These are phyloP conservation scores for Aspergillus spinulosporus DNA, from an alignment of 2,329 filamentous ascomycete species.

Conservation along the genomic window DNA sequence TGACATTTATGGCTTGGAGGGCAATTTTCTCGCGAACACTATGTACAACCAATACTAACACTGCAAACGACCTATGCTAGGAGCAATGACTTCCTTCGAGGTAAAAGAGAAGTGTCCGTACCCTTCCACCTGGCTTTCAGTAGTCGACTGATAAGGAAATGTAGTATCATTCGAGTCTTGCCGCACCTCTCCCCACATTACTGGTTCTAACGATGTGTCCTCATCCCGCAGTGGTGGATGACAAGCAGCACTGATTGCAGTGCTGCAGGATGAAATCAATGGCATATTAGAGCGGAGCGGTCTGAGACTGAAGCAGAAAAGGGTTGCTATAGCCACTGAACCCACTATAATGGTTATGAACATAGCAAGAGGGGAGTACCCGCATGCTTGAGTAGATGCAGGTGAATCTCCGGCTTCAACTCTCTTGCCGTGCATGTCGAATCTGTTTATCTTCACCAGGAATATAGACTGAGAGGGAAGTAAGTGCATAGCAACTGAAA, in stretches of 20 bases:
- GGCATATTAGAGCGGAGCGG: constrained; percentile 15
- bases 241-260: constrained; percentile 39
- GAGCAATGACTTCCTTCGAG: neutral
- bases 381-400: neutral
- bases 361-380: neutral
- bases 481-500: constrained; percentile 47
- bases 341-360: neutral
- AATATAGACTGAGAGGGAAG: constrained; percentile 50
- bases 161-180: neutral
- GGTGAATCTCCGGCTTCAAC: neutral
- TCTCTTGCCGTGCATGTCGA: neutral
- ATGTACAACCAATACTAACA: no score
- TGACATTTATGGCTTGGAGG: no score
- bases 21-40: no score
- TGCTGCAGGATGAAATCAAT: constrained; percentile 29
- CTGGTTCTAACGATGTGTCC: constrained; percentile 18
- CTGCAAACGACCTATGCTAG: no score
- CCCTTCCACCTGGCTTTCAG: neutral
- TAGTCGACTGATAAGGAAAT: neutral
- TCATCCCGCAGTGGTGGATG: constrained; percentile 25
- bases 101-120: neutral
- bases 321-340: neutral
- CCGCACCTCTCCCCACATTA: constrained; percentile 30
- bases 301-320: neutral
- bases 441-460: constrained; percentile 26